These are phyloP conservation scores for Pleurotus salmoneostramineus DNA, from an alignment of 768 basidiomycete species.

Conservation along the genomic window DNA sequence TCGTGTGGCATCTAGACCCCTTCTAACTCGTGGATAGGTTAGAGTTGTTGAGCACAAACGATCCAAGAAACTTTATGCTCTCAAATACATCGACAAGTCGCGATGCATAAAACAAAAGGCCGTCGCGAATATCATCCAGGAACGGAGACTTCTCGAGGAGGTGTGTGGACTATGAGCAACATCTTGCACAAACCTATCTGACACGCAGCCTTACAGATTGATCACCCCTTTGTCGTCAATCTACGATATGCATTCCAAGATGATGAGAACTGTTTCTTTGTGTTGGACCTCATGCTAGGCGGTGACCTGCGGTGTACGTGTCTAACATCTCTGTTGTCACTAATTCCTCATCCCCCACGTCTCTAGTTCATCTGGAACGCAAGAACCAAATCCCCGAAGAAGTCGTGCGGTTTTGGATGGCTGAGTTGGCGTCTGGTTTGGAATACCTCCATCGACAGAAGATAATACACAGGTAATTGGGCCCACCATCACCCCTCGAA, in stretches of 20 bases:
- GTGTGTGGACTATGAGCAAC: slow-evolving; percentile 29
- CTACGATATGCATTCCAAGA: slow-evolving; percentile 96
- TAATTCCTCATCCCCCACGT: slow-evolving; percentile 4
- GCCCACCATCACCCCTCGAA: background rate
- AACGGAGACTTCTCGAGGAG: slow-evolving; percentile 89
- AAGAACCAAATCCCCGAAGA: slow-evolving; percentile 63
- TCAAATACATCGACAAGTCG: slow-evolving; percentile 98
- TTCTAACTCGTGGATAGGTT: slow-evolving; percentile 50
- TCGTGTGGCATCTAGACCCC: background rate
- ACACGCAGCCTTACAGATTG: slow-evolving; percentile 46
- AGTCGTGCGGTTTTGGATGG: slow-evolving; percentile 81
- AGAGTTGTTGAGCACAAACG: slow-evolving; percentile 96
- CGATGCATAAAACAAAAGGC: slow-evolving; percentile 89
- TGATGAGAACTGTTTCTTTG: slow-evolving; percentile 97
- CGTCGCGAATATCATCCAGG: slow-evolving; percentile 90
- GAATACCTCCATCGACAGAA: slow-evolving; percentile 88
- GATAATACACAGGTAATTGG: slow-evolving; percentile 87
- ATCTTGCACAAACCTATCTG: background rate
- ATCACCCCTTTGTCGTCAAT: slow-evolving; percentile 88
- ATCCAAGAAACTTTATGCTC: slow-evolving; percentile 86
- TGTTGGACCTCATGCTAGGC: slow-evolving; percentile 93
- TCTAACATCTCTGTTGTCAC: slow-evolving; percentile 3
- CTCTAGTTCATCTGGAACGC: slow-evolving; percentile 80
- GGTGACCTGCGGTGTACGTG: slow-evolving; percentile 87
- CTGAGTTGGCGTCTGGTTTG: slow-evolving; percentile 81